Base-by-base conservation (phyloP, 2,329 filamentous ascomycete genomes). In the Diaporthe sp. region DNA sequence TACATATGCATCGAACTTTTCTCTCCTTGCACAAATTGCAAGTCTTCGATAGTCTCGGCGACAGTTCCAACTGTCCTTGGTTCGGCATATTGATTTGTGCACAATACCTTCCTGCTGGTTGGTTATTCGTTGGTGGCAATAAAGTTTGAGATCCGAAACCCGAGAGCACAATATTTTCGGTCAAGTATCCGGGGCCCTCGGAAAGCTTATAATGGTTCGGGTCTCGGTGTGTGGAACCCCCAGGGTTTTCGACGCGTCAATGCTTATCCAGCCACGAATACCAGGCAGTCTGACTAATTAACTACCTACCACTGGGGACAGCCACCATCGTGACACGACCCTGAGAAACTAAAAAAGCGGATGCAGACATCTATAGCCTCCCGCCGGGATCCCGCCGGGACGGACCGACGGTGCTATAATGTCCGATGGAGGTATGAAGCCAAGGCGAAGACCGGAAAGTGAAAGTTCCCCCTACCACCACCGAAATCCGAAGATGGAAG, bases 1-100 rank as follows among this genome's bases (percentile, higher is more conserved):
- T 33, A 64, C 60, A 40, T 47, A 47, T 64, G 4, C 60, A 64
- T 9, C 60, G 38, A 22, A 64, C 60, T n/a, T 64, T 64, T 47
- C 60, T 64, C 25, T 64, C 60, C 40, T 64, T 64, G 60, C 60
- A 64, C 40, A 64, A 7, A 33, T 64, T 64, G 9, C 60, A 64
- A 7, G 60, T 64, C 10, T 19, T 64, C 19, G 60, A 64, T 19
- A 64, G 19, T n/a, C 60, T 47, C 13, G 40, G 38, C 15, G 60
- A 64, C 17, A 47, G 40, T 17, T 17, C 40, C 2, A 28, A 8
- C 22, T 15, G 25, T 13, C 8, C 40, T 5, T 64, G 40, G 1
- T 64, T 25, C 13, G 40, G 28, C 60, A 64, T 64, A 2, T 2
- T 12, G 60, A 5, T 9, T 47, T 15, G 28, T 5, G 7, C 2